Base-by-base conservation (phyloP, 163 green algal genomes). In the Chlorella variabilis region DNA sequence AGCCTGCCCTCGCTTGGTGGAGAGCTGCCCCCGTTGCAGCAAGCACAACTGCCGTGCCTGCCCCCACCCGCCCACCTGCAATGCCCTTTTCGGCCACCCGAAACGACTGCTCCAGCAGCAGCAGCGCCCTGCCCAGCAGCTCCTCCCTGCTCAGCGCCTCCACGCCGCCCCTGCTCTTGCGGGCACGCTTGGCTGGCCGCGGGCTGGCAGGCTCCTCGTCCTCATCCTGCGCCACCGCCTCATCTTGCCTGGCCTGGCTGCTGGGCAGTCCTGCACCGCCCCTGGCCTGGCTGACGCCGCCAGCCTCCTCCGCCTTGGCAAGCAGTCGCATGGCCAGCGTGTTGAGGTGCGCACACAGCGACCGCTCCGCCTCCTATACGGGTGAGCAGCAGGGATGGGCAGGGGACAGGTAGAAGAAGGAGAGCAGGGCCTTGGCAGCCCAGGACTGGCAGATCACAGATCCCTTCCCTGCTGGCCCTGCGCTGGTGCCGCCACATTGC, bases 321-420 rank as follows among this genome's bases (percentile, higher is more conserved):
- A 87, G 17, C n/a, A 95, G 77, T 39, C 80, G 76, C 49, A 61
- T 39, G 15, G 90, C 90, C 11, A 91, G 83, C 21, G 89, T 91
- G 71, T 95, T 94, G 36, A 95, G 88, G 29, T 75, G 56, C 33
- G 78, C 73, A 74, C 92, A 96, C 36, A 93, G 82, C 38, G 89
- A 83, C 2, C 92, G 85, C 82, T 96, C 92, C 11, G 78, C 51
- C 23, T 85, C 80, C 86, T 95, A 89, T 51, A 31, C 17, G 25
- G 70, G 48, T 31, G 27, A 29, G 54, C 45, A 11, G 45, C 45
- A 54, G 23, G 23, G 23, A 29, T 54, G 45, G 11, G 15, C 11
- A 34, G 21, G 63, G 34, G 20, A 20, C 13, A 27, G 11, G 36
- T n/a, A 34, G 33, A 15, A 29, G 33, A 4, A 70, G 62, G 34